These are phyloP conservation scores for Dactylorhiza incarnata DNA, from an alignment of 106 monocot species.

Conservation along the genomic window DNA sequence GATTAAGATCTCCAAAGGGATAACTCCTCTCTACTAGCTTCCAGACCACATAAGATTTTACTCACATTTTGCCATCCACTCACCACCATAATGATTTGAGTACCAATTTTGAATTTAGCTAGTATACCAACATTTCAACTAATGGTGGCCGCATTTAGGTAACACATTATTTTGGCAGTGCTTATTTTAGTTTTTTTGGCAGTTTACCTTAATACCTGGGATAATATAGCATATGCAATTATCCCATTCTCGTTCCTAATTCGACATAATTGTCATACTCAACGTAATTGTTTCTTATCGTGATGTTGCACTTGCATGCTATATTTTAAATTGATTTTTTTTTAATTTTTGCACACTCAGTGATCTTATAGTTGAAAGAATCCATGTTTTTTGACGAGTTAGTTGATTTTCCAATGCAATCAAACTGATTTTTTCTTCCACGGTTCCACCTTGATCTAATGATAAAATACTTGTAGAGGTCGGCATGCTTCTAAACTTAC, in stretches of 20 bases:
- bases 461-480: slow-evolving; percentile 25
- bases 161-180: neutral
- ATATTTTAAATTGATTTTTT: neutral
- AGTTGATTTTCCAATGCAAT: slow-evolving; percentile 8
- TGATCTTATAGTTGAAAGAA: neutral
- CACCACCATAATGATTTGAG: neutral
- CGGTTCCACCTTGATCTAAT: neutral
- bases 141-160: neutral
- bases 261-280: neutral
- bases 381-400: neutral
- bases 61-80: neutral
- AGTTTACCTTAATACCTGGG: neutral
- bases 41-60: neutral
- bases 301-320: neutral
- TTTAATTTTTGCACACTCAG: neutral
- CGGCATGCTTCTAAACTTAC: slow-evolving; percentile 71
- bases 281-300: too few relatives aligned
- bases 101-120: neutral
- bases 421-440: neutral
- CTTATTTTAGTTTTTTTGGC: neutral
- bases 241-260: neutral
- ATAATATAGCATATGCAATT: neutral
- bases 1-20: neutral
- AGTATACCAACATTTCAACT: neutral
- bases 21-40: neutral